Evolutionary conservation across 2,329 filamentous ascomycete species (phyloP).

Genomic region (Harringtonia lauricola): DNA sequence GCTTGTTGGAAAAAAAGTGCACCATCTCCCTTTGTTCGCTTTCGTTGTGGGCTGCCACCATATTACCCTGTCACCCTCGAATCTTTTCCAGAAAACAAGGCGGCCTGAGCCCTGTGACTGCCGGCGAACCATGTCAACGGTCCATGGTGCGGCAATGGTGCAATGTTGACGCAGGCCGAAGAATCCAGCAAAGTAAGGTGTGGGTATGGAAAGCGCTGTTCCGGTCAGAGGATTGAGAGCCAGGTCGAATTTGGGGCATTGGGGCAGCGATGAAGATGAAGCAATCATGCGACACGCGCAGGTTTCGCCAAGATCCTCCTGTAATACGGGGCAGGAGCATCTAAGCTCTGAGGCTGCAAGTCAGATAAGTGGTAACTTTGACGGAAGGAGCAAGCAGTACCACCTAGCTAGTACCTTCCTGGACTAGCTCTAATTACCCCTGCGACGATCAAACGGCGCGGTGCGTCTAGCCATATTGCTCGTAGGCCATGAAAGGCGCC

Average conservation of each 20-base stretch:
- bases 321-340: conserved; percentile 1
- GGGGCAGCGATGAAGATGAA: conserved; percentile 20
- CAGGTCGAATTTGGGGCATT: conserved; percentile 14
- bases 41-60: too few species aligned
- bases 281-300: conserved; percentile 22
- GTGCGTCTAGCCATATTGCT: neutral
- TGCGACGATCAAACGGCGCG: conserved; percentile 1
- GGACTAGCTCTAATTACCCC: neutral
- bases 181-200: neutral
- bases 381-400: neutral
- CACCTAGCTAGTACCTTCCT: neutral
- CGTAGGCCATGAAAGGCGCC: neutral
- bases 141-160: neutral
- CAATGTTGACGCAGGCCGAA: neutral
- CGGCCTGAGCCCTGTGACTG: neutral
- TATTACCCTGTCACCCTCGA: too few species aligned
- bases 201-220: conserved; percentile 17
- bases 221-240: conserved; percentile 13
- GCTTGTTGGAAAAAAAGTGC: too few species aligned
- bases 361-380: too few species aligned
- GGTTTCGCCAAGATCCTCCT: conserved; percentile 18
- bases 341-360: neutral
- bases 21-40: too few species aligned
- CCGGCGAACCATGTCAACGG: neutral
- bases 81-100: neutral